Conservation (phyloP, 441 rosid genomes). For the Capsella rubella region DNA sequence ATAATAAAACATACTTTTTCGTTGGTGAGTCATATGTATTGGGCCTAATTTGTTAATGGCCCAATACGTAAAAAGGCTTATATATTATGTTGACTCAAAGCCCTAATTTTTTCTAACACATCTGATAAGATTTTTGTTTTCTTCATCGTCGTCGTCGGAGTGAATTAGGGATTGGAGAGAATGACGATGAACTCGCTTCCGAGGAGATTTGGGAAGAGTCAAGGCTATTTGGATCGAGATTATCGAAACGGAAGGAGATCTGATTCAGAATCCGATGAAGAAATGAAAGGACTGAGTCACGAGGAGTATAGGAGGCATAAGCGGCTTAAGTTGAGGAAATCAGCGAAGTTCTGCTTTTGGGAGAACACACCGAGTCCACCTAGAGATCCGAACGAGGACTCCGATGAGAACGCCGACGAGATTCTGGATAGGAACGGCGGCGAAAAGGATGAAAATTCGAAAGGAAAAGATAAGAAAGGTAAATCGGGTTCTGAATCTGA, state of each 20-base stretch:
- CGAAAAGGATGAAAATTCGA: slow-evolving; percentile 47
- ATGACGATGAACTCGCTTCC: slow-evolving; percentile 61
- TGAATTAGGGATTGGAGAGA: slow-evolving; percentile 26
- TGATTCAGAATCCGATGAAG: slow-evolving; percentile 89
- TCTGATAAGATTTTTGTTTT: slow-evolving; percentile 17
- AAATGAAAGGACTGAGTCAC: slow-evolving; percentile 70
- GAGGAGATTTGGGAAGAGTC: slow-evolving; percentile 63
- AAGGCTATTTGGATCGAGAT: slow-evolving; percentile 53
- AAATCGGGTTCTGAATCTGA: slow-evolving; percentile 45
- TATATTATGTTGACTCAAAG: not conserved
- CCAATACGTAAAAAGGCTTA: not conserved
- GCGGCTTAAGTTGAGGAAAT: slow-evolving; percentile 86
- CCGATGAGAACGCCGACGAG: slow-evolving; percentile 57
- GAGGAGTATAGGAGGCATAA: slow-evolving; percentile 83
- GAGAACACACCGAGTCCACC: slow-evolving; percentile 85
- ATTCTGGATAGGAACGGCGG: slow-evolving; percentile 42
- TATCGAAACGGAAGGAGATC: slow-evolving; percentile 56
- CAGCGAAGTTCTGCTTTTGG: slow-evolving; percentile 70
- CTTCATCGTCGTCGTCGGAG: not conserved
- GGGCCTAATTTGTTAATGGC: slow-evolving; percentile 12
- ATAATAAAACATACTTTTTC: not conserved
- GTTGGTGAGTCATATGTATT: not conserved
- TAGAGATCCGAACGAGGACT: slow-evolving; percentile 54
- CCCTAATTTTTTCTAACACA: slow-evolving; percentile 16
- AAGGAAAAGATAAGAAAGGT: slow-evolving; percentile 45